Conservation (phyloP, 352 stramenopile genomes). For the Phytophthora podocarpi region DNA sequence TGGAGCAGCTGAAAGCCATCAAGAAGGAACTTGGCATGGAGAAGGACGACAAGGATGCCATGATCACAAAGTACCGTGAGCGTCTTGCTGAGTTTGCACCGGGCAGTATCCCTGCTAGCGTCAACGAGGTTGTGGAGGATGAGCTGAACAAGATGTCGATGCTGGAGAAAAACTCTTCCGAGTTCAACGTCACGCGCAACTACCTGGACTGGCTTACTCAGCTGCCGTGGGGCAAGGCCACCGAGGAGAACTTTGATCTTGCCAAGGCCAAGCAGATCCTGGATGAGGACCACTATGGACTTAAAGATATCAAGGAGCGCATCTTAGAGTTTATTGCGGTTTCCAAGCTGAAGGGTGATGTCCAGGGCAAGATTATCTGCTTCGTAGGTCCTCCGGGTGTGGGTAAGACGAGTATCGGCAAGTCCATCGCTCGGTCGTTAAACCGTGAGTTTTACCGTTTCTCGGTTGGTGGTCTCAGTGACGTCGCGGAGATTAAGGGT, state of each 20-base stretch:
- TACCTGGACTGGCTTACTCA: conserved; percentile 99
- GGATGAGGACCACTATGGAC: conserved; percentile 98
- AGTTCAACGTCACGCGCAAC: conserved; percentile 98
- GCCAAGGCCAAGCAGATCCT: conserved; percentile 91
- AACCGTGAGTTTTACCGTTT: conserved; percentile 99
- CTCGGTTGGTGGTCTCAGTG: conserved; percentile 96
- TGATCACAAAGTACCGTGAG: conserved; percentile 97
- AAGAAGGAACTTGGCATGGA: conserved; percentile 99
- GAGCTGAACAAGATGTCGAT: conserved; percentile 98
- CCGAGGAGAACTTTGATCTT: conserved; percentile 98
- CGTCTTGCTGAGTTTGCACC: conserved; percentile 65
- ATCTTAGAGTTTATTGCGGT: conserved; percentile 99
- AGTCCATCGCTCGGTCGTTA: conserved; percentile 96
- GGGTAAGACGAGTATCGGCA: conserved; percentile 95
- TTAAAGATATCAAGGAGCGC: conserved; percentile 98
- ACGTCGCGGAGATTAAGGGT: conserved; percentile 99
- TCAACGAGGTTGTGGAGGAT: conserved; percentile 96
- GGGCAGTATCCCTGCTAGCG: conserved; percentile 70
- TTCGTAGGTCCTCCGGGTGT: conserved; percentile 95
- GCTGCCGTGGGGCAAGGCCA: conserved; percentile 96
- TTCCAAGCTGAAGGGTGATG: conserved; percentile 95
- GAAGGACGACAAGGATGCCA: conserved; percentile 98
- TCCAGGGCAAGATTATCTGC: conserved; percentile 98
- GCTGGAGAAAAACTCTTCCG: conserved; percentile 98
- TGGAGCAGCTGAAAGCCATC: conserved; percentile 99